These are phyloP conservation scores for Taiozyma sp. DNA, from an alignment of 1,139 yeast species.

Conservation along the genomic window DNA sequence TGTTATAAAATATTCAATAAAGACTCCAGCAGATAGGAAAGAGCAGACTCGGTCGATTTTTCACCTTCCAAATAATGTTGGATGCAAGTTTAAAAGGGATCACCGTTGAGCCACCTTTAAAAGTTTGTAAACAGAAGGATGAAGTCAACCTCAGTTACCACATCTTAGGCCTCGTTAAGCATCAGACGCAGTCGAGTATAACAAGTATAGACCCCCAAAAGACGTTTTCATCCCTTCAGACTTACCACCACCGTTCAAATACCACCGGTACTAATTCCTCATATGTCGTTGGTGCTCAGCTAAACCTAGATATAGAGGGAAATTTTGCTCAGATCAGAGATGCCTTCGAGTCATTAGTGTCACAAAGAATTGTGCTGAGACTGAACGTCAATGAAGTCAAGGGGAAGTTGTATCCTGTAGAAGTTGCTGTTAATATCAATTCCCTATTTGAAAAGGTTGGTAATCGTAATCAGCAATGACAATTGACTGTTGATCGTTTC, in stretches of 20 bases:
- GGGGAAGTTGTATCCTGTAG: background rate
- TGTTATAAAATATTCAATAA: too few species aligned
- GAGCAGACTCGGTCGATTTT: too few species aligned
- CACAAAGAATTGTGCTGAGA: background rate
- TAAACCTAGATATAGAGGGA: background rate
- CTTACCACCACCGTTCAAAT: background rate
- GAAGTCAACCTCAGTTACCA: background rate
- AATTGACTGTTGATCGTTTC: background rate
- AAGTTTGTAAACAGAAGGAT: background rate
- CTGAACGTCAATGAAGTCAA: background rate
- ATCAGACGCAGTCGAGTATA: background rate
- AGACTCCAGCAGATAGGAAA: too few species aligned
- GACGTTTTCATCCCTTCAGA: background rate
- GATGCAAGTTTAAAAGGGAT: background rate
- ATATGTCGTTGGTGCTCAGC: background rate
- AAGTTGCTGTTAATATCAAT: background rate
- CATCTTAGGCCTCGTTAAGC: too few species aligned
- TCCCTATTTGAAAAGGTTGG: background rate
- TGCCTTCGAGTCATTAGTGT: background rate
- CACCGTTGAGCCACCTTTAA: background rate
- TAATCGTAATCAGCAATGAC: background rate
- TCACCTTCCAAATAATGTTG: too few species aligned
- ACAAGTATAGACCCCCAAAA: background rate
- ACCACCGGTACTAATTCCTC: background rate
- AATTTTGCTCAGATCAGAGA: background rate